Evolutionary conservation across 208 protist genomes (phyloP).

Genomic region (Crithidia fasciculata): DNA sequence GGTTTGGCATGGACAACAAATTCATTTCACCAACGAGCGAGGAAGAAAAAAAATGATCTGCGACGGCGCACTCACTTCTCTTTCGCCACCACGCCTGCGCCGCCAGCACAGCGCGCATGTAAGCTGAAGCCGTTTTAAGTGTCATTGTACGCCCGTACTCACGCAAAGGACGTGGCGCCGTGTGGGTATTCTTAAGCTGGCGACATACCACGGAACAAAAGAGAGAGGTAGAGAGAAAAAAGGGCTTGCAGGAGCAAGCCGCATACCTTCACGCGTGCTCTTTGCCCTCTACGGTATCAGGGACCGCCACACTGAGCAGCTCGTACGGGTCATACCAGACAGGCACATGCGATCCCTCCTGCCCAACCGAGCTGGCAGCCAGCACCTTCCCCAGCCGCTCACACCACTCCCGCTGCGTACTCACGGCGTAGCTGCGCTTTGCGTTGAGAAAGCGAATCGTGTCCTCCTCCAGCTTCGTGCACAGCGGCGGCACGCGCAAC

Average conservation of each 20-base stretch:
- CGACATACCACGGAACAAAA: neutral
- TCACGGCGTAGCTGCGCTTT: constrained; percentile 51
- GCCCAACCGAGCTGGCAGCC: constrained; percentile 9
- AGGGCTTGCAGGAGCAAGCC: neutral
- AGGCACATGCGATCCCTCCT: constrained; percentile 43
- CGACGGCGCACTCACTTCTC: too few relatives aligned
- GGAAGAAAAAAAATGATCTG: too few relatives aligned
- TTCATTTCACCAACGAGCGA: too few relatives aligned
- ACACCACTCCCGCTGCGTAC: constrained; percentile 58
- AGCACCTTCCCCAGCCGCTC: constrained; percentile 28
- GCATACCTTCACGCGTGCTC: neutral
- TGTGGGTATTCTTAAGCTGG: too few relatives aligned
- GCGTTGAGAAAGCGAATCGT: constrained; percentile 58
- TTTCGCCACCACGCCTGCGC: too few relatives aligned
- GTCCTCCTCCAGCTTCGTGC: constrained; percentile 50
- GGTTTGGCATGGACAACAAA: too few relatives aligned
- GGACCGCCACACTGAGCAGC: constrained; percentile 54
- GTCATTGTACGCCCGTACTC: too few relatives aligned
- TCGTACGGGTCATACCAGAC: constrained; percentile 83
- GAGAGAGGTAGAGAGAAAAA: constrained; percentile 2
- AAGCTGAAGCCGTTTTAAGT: too few relatives aligned
- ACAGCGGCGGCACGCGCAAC: constrained; percentile 64
- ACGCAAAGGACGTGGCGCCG: too few relatives aligned
- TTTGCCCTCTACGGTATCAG: neutral
- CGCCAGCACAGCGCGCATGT: too few relatives aligned